Percentiles rank a stretch among this genome's conserved stretches.
Evolutionary conservation across 331 rosid genomes (phyloP).

Genomic region (Quercus tomentella): DNA sequence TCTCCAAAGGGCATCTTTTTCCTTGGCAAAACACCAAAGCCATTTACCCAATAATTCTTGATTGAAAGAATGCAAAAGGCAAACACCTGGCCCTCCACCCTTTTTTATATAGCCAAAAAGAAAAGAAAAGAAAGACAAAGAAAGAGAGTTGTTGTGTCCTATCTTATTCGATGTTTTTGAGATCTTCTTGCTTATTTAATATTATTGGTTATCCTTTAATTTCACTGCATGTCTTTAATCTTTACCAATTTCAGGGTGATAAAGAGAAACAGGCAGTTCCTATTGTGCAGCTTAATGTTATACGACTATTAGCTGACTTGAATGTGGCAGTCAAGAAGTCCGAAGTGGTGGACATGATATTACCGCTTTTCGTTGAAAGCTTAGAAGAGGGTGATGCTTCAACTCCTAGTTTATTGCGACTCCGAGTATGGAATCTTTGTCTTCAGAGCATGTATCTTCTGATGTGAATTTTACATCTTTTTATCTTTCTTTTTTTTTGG

Average conservation of each 20-base stretch:
- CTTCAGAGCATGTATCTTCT: slow-evolving; percentile 32
- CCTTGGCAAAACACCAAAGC: no score
- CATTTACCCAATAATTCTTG: no score
- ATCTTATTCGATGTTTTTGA: neutral
- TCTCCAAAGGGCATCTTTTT: no score
- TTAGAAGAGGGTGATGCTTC: slow-evolving; percentile 99
- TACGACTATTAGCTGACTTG: slow-evolving; percentile 77
- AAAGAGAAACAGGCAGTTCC: slow-evolving; percentile 83
- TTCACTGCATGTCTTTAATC: slow-evolving; percentile 20
- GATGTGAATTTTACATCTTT: slow-evolving; percentile 18
- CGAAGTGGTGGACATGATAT: slow-evolving; percentile 83
- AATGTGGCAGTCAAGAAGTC: slow-evolving; percentile 74
- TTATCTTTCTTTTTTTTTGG: neutral
- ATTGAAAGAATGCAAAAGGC: no score
- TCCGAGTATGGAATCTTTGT: slow-evolving; percentile 66
- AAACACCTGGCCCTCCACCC: no score
- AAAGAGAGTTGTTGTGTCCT: neutral
- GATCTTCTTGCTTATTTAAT: slow-evolving; percentile 14
- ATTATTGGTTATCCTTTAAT: slow-evolving; percentile 4
- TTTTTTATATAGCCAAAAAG: no score
- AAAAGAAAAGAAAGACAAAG: no score
- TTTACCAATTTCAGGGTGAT: slow-evolving; percentile 58
- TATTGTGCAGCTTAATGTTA: slow-evolving; percentile 80
- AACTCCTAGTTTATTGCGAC: slow-evolving; percentile 88
- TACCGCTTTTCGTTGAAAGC: slow-evolving; percentile 92